Conservation (phyloP, 495 filamentous ascomycete genomes). For the Podospora anserina region DNA sequence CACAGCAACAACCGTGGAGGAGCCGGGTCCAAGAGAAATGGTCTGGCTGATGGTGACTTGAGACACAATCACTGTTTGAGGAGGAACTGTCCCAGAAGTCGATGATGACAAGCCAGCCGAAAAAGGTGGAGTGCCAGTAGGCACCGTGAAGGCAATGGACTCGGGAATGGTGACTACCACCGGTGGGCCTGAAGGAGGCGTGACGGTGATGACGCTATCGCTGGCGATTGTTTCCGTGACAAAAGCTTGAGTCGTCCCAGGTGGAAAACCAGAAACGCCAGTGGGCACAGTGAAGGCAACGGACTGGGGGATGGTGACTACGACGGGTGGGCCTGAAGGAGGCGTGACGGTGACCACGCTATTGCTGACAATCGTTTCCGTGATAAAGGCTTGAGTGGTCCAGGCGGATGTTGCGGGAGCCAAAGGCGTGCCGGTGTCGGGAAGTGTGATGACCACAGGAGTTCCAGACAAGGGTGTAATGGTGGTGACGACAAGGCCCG, state of each 20-base stretch:
- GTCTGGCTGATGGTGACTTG: conserved; percentile 27
- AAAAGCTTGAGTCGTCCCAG: neutral
- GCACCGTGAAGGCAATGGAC: neutral
- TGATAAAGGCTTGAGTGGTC: neutral
- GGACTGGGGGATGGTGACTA: neutral
- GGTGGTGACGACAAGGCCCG: neutral
- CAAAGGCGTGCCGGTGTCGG: neutral
- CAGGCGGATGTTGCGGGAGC: neutral
- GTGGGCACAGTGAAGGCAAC: neutral
- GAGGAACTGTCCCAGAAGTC: neutral
- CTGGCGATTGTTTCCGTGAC: neutral
- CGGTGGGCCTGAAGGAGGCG: neutral
- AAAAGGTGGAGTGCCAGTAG: neutral
- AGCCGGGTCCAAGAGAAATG: conserved; percentile 23
- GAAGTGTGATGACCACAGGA: neutral
- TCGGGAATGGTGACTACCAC: neutral
- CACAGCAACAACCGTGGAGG: conserved; percentile 19
- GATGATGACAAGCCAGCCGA: too few species aligned
- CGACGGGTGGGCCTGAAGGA: neutral
- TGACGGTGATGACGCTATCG: neutral
- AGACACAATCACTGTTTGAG: conserved; percentile 19
- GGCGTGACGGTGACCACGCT: neutral
- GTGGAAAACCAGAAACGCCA: neutral
- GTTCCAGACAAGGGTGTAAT: neutral
- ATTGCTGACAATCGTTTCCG: neutral